phyloP scores from a whole-genome alignment of 2,329 filamentous ascomycete species.

The Beauveria brongniartii region DNA sequence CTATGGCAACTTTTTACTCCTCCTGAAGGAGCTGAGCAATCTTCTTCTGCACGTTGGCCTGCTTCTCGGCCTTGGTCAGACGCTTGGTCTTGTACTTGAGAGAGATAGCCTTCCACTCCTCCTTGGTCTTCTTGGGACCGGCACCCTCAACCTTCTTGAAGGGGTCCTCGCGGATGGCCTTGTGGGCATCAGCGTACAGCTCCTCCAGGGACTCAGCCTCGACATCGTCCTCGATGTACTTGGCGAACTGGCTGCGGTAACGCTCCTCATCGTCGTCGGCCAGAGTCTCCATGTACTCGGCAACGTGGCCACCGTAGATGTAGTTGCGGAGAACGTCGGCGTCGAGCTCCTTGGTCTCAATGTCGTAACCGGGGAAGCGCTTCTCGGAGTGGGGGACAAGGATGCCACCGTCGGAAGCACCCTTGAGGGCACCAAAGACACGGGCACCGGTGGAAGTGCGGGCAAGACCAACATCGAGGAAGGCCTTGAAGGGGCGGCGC shows the following conservation, averaged over 20 bases:
- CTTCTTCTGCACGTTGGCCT: conserved; percentile 77
- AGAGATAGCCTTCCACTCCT: conserved; percentile 91
- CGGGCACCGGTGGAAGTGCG: conserved; percentile 97
- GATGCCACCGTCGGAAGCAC: conserved; percentile 96
- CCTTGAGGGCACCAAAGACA: conserved; percentile 99
- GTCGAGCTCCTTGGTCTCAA: conserved; percentile 96
- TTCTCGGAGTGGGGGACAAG: conserved; percentile 97
- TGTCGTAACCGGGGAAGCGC: conserved; percentile 98
- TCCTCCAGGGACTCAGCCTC: conserved; percentile 98
- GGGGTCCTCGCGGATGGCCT: conserved; percentile 93
- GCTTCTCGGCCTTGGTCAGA: conserved; percentile 76
- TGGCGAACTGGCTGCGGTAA: conserved; percentile 95
- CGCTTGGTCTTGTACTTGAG: conserved; percentile 77
- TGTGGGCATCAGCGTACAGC: conserved; percentile 89
- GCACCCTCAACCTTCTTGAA: conserved; percentile 81
- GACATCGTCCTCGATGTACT: conserved; percentile 95
- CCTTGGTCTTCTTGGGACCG: conserved; percentile 89
- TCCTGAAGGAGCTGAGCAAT: conserved; percentile 70
- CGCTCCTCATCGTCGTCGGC: conserved; percentile 99
- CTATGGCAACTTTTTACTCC: conserved; percentile 26
- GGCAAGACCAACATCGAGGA: conserved; percentile 94
- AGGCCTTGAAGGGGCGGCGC: conserved; percentile 98
- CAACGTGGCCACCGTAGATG: conserved; percentile 97
- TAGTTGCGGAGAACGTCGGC: conserved; percentile 96
- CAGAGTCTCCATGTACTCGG: conserved; percentile 99